Evolutionary conservation across 2,329 filamentous ascomycete species (phyloP).

Genomic region (Phyllosticta citriasiana): DNA sequence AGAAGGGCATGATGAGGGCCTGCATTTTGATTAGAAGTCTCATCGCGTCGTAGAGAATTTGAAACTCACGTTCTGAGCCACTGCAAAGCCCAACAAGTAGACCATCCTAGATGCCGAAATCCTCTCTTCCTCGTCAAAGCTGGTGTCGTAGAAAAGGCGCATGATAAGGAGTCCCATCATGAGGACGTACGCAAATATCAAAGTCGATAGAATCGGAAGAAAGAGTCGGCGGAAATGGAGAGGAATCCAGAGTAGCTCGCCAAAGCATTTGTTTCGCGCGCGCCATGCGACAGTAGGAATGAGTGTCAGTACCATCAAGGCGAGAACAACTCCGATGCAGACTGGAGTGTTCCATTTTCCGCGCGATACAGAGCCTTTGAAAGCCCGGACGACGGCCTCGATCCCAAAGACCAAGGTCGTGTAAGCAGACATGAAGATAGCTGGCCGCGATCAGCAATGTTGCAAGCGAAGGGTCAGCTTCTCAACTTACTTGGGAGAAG

Average conservation of each 20-base stretch:
- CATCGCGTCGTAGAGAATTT: constrained; percentile 6
- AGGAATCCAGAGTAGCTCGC: constrained; percentile 58
- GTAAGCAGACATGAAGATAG: constrained; percentile 56
- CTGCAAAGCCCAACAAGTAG: constrained; percentile 52
- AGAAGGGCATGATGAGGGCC: constrained; percentile 55
- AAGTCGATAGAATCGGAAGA: constrained; percentile 43
- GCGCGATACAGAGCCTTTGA: constrained; percentile 43
- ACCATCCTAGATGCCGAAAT: constrained; percentile 59
- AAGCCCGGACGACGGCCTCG: constrained; percentile 49
- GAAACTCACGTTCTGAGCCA: constrained; percentile 48
- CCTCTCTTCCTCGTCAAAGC: constrained; percentile 50
- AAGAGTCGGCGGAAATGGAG: constrained; percentile 46
- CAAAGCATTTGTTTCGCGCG: constrained; percentile 53
- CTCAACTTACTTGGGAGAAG: constrained; percentile 28
- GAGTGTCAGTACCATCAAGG: constrained; percentile 47
- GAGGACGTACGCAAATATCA: constrained; percentile 42
- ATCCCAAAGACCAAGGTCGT: constrained; percentile 56
- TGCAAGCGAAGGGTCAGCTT: background rate
- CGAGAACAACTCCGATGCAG: constrained; percentile 43
- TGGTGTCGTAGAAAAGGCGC: constrained; percentile 44
- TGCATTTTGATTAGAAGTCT: constrained; percentile 24
- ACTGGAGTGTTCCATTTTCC: constrained; percentile 51
- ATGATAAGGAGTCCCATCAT: constrained; percentile 47
- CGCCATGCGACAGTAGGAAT: constrained; percentile 47
- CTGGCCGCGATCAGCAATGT: constrained; percentile 27